Evolutionary conservation across 2,329 filamentous ascomycete genomes (phyloP).

Genomic region (Calonectria henricotiae): DNA sequence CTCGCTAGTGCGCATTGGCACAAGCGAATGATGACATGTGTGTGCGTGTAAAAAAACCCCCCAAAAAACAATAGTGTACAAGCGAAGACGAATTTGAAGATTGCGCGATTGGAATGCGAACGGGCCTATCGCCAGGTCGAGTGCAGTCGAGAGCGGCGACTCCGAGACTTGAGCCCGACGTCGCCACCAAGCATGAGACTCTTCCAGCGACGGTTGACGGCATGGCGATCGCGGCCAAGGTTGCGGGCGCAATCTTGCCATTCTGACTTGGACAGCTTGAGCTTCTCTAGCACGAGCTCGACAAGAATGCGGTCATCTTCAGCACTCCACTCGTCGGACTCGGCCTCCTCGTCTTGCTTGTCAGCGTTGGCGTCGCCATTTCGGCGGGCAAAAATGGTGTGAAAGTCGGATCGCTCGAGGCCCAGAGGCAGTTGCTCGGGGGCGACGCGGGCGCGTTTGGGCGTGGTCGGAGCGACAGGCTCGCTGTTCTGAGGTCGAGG

Average conservation of each 20-base stretch:
- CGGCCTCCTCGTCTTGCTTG: constrained; percentile 62
- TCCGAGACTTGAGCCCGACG: constrained; percentile 70
- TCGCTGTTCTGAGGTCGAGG: constrained; percentile 32
- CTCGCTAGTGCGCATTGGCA: constrained; percentile 7
- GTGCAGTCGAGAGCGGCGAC: constrained; percentile 66
- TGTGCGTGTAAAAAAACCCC: constrained; percentile 9
- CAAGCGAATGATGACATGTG: constrained; percentile 20
- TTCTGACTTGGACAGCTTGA: constrained; percentile 75
- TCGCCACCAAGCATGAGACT: constrained; percentile 74
- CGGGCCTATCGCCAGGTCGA: constrained; percentile 68
- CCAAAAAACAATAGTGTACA: constrained; percentile 38
- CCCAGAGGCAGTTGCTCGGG: constrained; percentile 75
- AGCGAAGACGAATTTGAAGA: constrained; percentile 33
- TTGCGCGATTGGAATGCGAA: not conserved
- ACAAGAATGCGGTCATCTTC: constrained; percentile 78
- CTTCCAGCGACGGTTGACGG: constrained; percentile 75
- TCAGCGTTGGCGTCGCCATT: constrained; percentile 56
- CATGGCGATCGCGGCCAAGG: constrained; percentile 73
- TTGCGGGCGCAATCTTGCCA: constrained; percentile 79
- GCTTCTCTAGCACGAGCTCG: constrained; percentile 78
- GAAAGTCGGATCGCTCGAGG: constrained; percentile 73
- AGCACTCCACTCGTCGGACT: constrained; percentile 71
- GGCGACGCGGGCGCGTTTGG: constrained; percentile 74
- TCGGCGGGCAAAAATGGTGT: constrained; percentile 63
- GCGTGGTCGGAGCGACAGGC: constrained; percentile 66